A percentile compares a stretch with the other conserved stretches of the same genome.
Evolutionary conservation across 2,329 filamentous ascomycete species (phyloP).

Genomic region (Arthrocladium fulminans): DNA sequence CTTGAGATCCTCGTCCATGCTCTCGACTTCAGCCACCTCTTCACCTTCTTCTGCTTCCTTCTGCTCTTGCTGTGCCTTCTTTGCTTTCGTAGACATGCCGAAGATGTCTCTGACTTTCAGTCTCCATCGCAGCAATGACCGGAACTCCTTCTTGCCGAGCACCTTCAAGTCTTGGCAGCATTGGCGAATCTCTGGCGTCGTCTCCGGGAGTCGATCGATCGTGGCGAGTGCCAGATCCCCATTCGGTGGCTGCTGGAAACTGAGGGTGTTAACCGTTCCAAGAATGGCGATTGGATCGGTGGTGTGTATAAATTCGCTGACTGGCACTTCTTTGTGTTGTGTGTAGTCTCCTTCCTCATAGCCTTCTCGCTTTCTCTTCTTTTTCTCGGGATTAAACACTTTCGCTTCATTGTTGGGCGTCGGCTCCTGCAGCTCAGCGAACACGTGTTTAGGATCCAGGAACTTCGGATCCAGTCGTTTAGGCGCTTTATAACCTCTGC

Average conservation of each 20-base stretch:
- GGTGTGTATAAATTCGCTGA: slow-evolving; percentile 89
- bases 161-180: slow-evolving; percentile 82
- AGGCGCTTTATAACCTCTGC: slow-evolving; percentile 87
- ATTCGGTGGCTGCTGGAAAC: slow-evolving; percentile 69
- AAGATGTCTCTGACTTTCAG: slow-evolving; percentile 84
- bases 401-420: slow-evolving; percentile 94
- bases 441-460: slow-evolving; percentile 79
- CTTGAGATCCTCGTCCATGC: slow-evolving; percentile 89
- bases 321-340: slow-evolving; percentile 79
- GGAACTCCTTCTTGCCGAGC: slow-evolving; percentile 88
- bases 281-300: slow-evolving; percentile 88
- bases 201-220: slow-evolving; percentile 75
- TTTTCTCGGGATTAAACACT: slow-evolving; percentile 93
- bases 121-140: slow-evolving; percentile 79
- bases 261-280: slow-evolving; percentile 72
- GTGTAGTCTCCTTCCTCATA: slow-evolving; percentile 95
- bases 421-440: slow-evolving; percentile 78
- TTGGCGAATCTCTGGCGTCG: slow-evolving; percentile 67
- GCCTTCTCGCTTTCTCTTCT: slow-evolving; percentile 95
- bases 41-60: slow-evolving; percentile 45
- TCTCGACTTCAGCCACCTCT: slow-evolving; percentile 72
- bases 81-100: slow-evolving; percentile 51
- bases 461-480: slow-evolving; percentile 90
- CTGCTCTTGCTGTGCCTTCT: slow-evolving; percentile 32
- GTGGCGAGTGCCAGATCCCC: slow-evolving; percentile 81